Base-by-base conservation (phyloP, 129 eudicot genomes). In the Helianthus tuberosus region DNA sequence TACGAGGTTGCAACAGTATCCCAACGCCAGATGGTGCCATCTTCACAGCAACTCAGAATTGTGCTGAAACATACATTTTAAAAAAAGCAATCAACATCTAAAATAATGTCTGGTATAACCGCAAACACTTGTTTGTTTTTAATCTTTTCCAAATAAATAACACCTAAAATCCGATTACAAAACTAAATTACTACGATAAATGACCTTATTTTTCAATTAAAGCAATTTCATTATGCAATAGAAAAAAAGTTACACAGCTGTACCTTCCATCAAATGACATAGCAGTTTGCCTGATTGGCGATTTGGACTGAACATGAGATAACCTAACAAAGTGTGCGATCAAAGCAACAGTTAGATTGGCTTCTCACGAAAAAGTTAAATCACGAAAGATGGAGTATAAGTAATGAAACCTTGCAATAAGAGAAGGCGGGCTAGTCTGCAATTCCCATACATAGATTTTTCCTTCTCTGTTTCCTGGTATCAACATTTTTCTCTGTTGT, bases 11-110 rank as follows among this genome's bases (percentile, higher is more conserved):
- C 89, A n/a, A 91, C 96, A 1, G 89, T 85, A 82, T 95, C 99
- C 99, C 99, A 95, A 17, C 99, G 97, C 99, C 99, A 95, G 35
- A 95, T 91, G 1, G 97, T 95, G 51, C 99, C 99, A 75, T 95
- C 99, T 74, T 95, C 99, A 72, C 97, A 91, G 85, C 99, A 86
- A 77, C 92, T 83, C 25, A 95, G 94, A 64, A 95, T 95, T 47
- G 96, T 95, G 80, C 99, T 95, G 98, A 69, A 72, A 78, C 57
- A 81, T 43, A 81, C n/a, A 68, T 4, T 53, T 36, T n/a, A 16
- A 4, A 54, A 20, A 49, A 50, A 9, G 16, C 6, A 35, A 29
- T 54, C 39, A 59, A 17, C 55, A 57, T 27, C 8, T 5, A 7
- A 20, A 20, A 20, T 20, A 20, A 20, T 20, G 23, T 20, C 23